Conservation (phyloP, 371 early-diverging fungal genomes). For the Mycotypha africana region DNA sequence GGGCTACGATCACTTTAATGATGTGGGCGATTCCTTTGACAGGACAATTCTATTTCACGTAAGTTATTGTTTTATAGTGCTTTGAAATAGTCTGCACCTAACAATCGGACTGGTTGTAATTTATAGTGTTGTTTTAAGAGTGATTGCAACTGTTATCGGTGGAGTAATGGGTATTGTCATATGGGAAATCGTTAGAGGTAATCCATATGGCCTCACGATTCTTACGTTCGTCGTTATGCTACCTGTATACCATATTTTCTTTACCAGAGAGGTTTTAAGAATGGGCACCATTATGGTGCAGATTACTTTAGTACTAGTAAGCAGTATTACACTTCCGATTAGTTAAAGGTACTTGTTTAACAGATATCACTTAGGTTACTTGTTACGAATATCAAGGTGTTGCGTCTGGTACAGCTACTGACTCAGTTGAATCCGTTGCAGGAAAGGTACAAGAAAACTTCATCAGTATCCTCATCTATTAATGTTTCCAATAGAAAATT, state of each 20-base stretch:
- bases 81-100: background rate
- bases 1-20: slow-evolving; percentile 36
- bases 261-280: slow-evolving; percentile 16
- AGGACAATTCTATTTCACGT: slow-evolving; percentile 35
- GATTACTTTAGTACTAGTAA: slow-evolving; percentile 25
- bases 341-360: no score
- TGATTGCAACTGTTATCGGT: slow-evolving; percentile 30
- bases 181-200: slow-evolving; percentile 36
- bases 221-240: slow-evolving; percentile 20
- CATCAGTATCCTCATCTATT: background rate
- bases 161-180: slow-evolving; percentile 34
- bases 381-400: slow-evolving; percentile 29
- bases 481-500: no score
- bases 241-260: slow-evolving; percentile 23
- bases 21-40: slow-evolving; percentile 37
- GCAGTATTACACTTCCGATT: background rate
- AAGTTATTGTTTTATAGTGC: slow-evolving; percentile 4
- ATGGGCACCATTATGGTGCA: slow-evolving; percentile 24
- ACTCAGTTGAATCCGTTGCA: slow-evolving; percentile 30
- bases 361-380: no score
- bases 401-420: slow-evolving; percentile 7
- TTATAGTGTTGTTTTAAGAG: slow-evolving; percentile 21
- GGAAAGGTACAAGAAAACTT: slow-evolving; percentile 30
- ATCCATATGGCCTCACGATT: slow-evolving; percentile 32
- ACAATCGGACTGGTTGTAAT: background rate